Evolutionary conservation across 2,329 filamentous ascomycete species (phyloP).

Genomic region (Botryotinia globosa): DNA sequence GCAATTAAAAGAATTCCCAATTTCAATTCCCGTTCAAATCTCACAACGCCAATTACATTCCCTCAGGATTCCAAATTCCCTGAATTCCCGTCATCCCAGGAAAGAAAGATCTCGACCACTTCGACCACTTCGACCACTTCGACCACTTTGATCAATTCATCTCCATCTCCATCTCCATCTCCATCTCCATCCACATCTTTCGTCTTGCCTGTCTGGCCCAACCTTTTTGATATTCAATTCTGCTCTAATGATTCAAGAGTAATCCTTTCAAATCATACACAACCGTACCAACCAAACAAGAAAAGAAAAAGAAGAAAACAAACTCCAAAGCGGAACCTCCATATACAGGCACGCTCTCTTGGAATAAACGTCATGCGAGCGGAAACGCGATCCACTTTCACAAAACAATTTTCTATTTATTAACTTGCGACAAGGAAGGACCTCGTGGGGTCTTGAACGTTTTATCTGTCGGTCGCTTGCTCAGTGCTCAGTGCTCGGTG

Average conservation of each 20-base stretch:
- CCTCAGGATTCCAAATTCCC: background rate
- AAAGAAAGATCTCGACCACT: constrained; percentile 2
- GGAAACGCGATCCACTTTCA: constrained; percentile 15
- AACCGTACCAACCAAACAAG: background rate
- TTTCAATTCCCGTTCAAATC: constrained; percentile 3
- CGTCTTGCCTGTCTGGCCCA: constrained; percentile 10
- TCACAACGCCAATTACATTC: constrained; percentile 9
- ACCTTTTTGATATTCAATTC: background rate
- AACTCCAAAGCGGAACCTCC: background rate
- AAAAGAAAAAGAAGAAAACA: background rate
- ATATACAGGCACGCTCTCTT: background rate
- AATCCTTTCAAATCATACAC: background rate
- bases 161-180: background rate
- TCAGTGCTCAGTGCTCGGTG: background rate
- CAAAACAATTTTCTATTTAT: constrained; percentile 16
- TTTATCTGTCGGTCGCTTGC: background rate
- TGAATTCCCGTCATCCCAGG: background rate
- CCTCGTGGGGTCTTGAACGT: constrained; percentile 16
- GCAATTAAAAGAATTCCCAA: constrained; percentile 18
- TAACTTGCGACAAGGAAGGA: constrained; percentile 21
- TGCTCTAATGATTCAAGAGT: background rate
- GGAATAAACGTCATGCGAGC: constrained; percentile 20
- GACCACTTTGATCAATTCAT: background rate
- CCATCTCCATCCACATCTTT: background rate
- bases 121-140: constrained; percentile 12